phyloP scores from a whole-genome alignment of 331 rosid genomes.

The Quercus tomentella region DNA sequence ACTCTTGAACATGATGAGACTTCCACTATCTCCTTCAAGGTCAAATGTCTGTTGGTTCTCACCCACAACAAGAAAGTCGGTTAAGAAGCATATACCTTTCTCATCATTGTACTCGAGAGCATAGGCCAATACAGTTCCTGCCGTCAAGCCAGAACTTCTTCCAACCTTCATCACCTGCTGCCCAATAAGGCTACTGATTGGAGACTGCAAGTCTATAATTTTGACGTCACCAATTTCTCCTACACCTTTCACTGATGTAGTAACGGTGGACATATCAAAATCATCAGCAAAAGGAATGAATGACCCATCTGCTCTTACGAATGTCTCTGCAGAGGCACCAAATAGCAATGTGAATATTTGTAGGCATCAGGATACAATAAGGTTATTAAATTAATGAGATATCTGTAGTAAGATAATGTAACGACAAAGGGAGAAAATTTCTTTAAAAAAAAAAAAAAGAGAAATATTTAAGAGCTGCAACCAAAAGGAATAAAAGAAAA shows the following conservation, averaged over 20 bases:
- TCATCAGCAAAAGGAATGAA: constrained; percentile 98
- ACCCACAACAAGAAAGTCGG: constrained; percentile 97
- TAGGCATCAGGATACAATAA: neutral
- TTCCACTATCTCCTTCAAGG: constrained; percentile 99
- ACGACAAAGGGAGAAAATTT: neutral
- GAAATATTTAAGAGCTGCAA: neutral
- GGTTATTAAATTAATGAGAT: constrained; percentile 6
- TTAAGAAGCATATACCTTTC: constrained; percentile 97
- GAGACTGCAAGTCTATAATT: constrained; percentile 80
- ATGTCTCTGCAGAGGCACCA: constrained; percentile 71
- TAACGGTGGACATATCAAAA: constrained; percentile 88
- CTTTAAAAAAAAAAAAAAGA: too few species aligned
- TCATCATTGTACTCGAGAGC: constrained; percentile 97
- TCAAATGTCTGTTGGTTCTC: constrained; percentile 98
- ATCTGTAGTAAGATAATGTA: neutral
- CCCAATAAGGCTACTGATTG: constrained; percentile 81
- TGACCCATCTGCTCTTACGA: constrained; percentile 97
- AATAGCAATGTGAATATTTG: neutral
- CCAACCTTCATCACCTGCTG: constrained; percentile 97
- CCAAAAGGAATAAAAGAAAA: neutral
- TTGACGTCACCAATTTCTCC: constrained; percentile 85
- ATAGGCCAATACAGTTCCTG: constrained; percentile 92
- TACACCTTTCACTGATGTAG: constrained; percentile 80
- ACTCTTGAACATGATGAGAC: constrained; percentile 88
- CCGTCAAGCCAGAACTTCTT: constrained; percentile 95